These are phyloP conservation scores for Castanea sativa DNA, from an alignment of 306 rosid genomes.

Conservation along the genomic window DNA sequence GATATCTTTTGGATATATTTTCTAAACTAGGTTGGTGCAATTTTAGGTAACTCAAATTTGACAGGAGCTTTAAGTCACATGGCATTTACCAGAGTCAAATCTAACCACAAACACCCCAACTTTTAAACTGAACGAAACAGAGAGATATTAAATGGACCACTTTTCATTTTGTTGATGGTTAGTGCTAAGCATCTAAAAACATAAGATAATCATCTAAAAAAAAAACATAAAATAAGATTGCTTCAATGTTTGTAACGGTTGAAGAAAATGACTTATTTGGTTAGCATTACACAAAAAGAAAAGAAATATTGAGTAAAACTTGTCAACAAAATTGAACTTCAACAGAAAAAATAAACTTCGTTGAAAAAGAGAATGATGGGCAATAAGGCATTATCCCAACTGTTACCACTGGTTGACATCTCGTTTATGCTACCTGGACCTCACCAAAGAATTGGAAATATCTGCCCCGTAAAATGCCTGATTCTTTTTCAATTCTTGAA, in stretches of 20 bases:
- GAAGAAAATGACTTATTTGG: neutral
- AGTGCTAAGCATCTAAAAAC: too few relatives aligned
- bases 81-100: too few relatives aligned
- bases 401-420: neutral
- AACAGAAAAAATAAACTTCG: neutral
- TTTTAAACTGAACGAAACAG: too few relatives aligned
- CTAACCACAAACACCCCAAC: too few relatives aligned
- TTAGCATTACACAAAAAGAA: neutral
- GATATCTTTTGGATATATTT: neutral
- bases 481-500: neutral
- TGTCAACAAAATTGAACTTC: neutral
- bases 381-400: neutral
- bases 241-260: too few relatives aligned
- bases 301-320: neutral
- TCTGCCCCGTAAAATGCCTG: neutral
- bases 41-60: neutral
- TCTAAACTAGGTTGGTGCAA: neutral
- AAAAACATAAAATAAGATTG: too few relatives aligned
- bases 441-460: neutral
- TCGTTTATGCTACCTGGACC: neutral
- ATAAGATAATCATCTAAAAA: too few relatives aligned
- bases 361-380: neutral
- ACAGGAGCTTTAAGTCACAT: neutral
- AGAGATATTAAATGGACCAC: too few relatives aligned
- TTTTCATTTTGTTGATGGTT: too few relatives aligned